phyloP scores from a whole-genome alignment of 306 rosid genomes.

The Quercus bicolor region DNA sequence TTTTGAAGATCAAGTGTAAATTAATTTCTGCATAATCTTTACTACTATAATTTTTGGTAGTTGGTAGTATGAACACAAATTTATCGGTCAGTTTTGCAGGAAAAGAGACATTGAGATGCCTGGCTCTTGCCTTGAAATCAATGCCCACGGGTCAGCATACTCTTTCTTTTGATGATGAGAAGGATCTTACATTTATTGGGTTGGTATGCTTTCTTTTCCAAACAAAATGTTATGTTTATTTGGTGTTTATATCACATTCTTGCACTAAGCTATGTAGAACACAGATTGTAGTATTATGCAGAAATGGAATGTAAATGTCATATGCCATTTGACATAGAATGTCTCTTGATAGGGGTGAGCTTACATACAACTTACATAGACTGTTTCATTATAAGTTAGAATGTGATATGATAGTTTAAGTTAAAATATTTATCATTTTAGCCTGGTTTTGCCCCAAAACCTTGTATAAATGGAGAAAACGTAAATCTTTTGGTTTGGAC shows the following conservation, averaged over 20 bases:
- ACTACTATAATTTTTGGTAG: neutral
- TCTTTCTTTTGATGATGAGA: slow-evolving; percentile 73
- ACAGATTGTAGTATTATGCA: neutral
- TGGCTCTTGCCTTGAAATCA: slow-evolving; percentile 87
- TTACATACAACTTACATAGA: neutral
- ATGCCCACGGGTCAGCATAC: slow-evolving; percentile 66
- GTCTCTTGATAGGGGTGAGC: neutral
- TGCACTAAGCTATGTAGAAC: neutral
- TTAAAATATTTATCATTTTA: too few relatives aligned
- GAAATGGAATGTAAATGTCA: neutral
- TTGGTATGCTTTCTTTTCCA: slow-evolving; percentile 89
- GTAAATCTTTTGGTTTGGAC: too few relatives aligned
- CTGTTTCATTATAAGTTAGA: neutral
- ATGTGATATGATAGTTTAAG: neutral
- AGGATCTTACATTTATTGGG: slow-evolving; percentile 94
- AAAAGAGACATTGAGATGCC: slow-evolving; percentile 92
- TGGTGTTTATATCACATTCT: slow-evolving; percentile 18
- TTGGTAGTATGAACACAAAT: slow-evolving; percentile 24
- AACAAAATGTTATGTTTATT: slow-evolving; percentile 22
- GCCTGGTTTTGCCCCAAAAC: too few relatives aligned
- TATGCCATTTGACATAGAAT: neutral
- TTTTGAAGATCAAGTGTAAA: neutral
- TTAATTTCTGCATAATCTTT: neutral
- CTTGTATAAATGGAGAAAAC: too few relatives aligned
- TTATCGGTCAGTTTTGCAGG: slow-evolving; percentile 84